Base-by-base conservation (phyloP, 2,329 filamentous ascomycete genomes). In the Tolypocladium paradoxum region DNA sequence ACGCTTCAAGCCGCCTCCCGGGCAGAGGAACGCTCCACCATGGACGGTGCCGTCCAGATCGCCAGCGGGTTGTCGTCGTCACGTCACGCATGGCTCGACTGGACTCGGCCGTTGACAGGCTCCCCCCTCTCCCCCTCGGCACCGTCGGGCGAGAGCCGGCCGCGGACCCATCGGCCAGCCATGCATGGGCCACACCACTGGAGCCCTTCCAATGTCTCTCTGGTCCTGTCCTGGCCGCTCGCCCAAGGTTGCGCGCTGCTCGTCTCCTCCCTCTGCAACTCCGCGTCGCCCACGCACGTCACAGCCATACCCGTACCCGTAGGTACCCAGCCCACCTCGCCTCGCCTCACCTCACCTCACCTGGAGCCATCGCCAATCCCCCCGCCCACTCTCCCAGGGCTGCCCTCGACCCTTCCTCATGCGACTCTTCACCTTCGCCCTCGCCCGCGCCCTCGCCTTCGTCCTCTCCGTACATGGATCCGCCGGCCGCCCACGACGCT, bases 131-230 rank as follows among this genome's bases (percentile, higher is more conserved):
- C 22, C 40, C 16, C 40, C 16, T 56, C 55, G 55, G 55, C 51
- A 56, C 46, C 53, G 45, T 56, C 53, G 55, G 55, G 55, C 55
- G 55, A 56, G 50, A 56, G 55, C 55, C 55, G 55, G 51, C 52
- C 51, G 22, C 9, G 33, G 35, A 27, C 36, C 47, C 50, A 43
- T 34, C 46, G 22, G 51, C 36, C 46, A 35, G 29, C 48, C 53
- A 48, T 37, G n/a, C 40, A 54, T 31, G 46, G 38, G 33, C 52
- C 33, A 27, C 29, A 12, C 6, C 37, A n/a, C 37, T 50, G 31
- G 31, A 43, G 20, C 40, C 49, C 37, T 22, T 36, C 49, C 49
- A 33, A 11, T 50, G 36, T 16, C 20, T 40, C 34, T 36, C 31
- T 36, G n/a, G n/a, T n/a, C n/a, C n/a, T n/a, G n/a, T 18, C 12